phyloP scores from a whole-genome alignment of 345 rosid genomes.

The Hypericum androsaemum region DNA sequence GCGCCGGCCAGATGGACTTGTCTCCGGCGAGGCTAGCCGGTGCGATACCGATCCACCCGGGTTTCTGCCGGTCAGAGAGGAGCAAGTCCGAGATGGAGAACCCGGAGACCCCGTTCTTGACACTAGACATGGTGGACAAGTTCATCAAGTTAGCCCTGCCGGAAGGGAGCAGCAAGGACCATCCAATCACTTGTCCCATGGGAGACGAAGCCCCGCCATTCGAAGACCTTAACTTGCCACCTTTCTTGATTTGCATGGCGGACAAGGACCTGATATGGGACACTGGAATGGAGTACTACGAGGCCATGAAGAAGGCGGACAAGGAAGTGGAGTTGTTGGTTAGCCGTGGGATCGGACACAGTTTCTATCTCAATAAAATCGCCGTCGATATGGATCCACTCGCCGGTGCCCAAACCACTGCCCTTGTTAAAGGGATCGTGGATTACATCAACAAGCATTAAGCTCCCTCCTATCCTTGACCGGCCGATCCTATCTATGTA shows the following conservation, averaged over 20 bases:
- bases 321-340: slow-evolving; percentile 40
- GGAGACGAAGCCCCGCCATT: slow-evolving; percentile 33
- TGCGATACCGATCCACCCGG: slow-evolving; percentile 24
- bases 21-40: slow-evolving; percentile 19
- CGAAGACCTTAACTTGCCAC: slow-evolving; percentile 33
- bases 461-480: neutral
- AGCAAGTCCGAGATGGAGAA: slow-evolving; percentile 56
- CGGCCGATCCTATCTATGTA: no score
- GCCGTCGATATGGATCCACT: slow-evolving; percentile 37
- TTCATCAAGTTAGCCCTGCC: slow-evolving; percentile 41
- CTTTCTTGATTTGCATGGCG: slow-evolving; percentile 41
- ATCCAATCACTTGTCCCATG: slow-evolving; percentile 57
- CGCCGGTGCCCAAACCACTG: slow-evolving; percentile 25
- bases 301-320: slow-evolving; percentile 34
- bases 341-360: slow-evolving; percentile 45
- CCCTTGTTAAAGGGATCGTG: slow-evolving; percentile 26
- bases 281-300: slow-evolving; percentile 50
- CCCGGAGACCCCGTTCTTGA: slow-evolving; percentile 45
- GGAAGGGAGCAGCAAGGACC: slow-evolving; percentile 31
- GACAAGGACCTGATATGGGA: slow-evolving; percentile 40
- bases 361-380: slow-evolving; percentile 48
- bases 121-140: slow-evolving; percentile 52
- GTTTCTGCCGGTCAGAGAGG: slow-evolving; percentile 21
- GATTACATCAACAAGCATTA: slow-evolving; percentile 30
- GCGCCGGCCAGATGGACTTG: slow-evolving; percentile 10